Base-by-base conservation (phyloP, 1,284 basidiomycete genomes). In the Malassezia slooffiae region DNA sequence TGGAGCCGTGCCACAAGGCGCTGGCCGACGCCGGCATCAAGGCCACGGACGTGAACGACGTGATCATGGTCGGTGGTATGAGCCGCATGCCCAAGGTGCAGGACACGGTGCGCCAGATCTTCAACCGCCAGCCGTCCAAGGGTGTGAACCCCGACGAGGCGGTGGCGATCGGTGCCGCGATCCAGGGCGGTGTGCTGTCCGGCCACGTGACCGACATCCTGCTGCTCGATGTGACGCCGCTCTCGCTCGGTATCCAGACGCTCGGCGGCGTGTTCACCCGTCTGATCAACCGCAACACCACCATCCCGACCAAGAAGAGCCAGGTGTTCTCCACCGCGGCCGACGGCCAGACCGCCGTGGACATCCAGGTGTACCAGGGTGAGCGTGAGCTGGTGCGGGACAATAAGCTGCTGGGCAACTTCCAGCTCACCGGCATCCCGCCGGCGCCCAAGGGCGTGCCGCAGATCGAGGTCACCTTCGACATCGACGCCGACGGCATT, bases 401-500 rank as follows among this genome's bases (percentile, higher is more conserved):
- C 76, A 96, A 97, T 82, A 96, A 96, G 76, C 74, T 96, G n/a
- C 82, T 97, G 56, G 93, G 91, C 57, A 93, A 95, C 77, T 97
- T 97, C 81, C 90, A 95, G 76, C 83, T 97, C 52, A 85, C 88
- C 51, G 90, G 91, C 45, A 89, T 97, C 54, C 91, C 91, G 32
- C 91, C 91, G 30, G 91, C 90, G 12, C 87, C 90, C 56, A 93
- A 95, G 76, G 91, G 91, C 73, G 83, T 96, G 50, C 91, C 91
- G 58, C 91, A 97, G 74, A 89, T 97, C 60, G 88, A 93, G 73
- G 95, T 96, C 72, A 93, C 88, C 49, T 96, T 96, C 70, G 91
- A 96, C 74, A 95, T 96, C 55, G 90, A 96, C 72, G 89, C 89
- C 62, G 88, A 87, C 49, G 90, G 90, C 76, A 95, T 96, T 58